A percentile compares a stretch with the other conserved stretches of the same genome.
These are phyloP conservation scores for Camillea tinctor DNA, from an alignment of 2,329 filamentous ascomycete species.

Conservation along the genomic window DNA sequence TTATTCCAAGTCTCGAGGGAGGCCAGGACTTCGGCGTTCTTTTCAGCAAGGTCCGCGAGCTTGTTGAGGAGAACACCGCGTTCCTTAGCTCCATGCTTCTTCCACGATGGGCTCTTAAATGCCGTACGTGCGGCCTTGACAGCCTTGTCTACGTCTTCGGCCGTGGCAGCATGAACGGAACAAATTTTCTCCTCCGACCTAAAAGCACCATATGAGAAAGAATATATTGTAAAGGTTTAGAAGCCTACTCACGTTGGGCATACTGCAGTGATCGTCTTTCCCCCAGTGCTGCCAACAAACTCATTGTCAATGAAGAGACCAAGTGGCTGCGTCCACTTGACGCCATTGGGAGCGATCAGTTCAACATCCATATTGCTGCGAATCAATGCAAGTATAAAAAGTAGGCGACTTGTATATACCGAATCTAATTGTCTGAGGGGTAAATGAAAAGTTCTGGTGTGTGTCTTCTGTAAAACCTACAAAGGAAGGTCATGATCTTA, in stretches of 20 bases:
- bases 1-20: slow-evolving; percentile 75
- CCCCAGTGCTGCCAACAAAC: slow-evolving; percentile 2
- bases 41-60: slow-evolving; percentile 66
- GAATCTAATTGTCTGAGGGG: neutral
- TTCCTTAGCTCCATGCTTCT: slow-evolving; percentile 63
- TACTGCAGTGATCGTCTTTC: slow-evolving; percentile 1
- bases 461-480: neutral
- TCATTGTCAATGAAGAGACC: slow-evolving; percentile 43
- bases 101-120: slow-evolving; percentile 67
- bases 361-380: slow-evolving; percentile 37
- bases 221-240: neutral
- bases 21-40: slow-evolving; percentile 53
- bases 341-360: slow-evolving; percentile 66
- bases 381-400: neutral
- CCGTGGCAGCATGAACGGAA: slow-evolving; percentile 1
- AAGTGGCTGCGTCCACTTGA: slow-evolving; percentile 59
- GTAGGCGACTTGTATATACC: neutral
- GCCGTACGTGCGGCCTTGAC: slow-evolving; percentile 6
- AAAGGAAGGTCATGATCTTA: too few species aligned
- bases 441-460: neutral
- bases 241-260: slow-evolving; percentile 3
- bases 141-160: slow-evolving; percentile 7
- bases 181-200: slow-evolving; percentile 6
- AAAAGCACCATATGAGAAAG: neutral
- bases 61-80: slow-evolving; percentile 68